Evolutionary conservation across 805 yeast species (phyloP).

Genomic region (Candida ponderosae): DNA sequence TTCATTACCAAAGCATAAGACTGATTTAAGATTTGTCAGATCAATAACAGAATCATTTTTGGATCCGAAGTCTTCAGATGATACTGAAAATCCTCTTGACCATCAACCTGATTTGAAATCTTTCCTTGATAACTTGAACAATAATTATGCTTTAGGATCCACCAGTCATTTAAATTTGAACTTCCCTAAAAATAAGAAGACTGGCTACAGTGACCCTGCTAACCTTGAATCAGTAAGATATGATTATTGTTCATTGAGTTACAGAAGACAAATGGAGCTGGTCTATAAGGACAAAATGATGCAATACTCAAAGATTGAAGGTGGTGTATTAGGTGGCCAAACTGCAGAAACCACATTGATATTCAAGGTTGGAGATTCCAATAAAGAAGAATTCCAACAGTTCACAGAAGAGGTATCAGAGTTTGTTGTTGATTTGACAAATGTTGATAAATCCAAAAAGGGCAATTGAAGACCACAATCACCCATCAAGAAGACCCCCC

Average conservation of each 20-base stretch:
- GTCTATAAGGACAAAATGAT: constrained; percentile 25
- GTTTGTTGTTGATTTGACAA: constrained; percentile 8
- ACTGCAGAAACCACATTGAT: constrained; percentile 40
- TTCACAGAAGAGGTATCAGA: constrained; percentile 8
- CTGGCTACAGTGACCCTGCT: constrained; percentile 29
- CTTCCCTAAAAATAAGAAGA: constrained; percentile 25
- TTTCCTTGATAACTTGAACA: constrained; percentile 10
- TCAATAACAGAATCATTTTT: constrained; percentile 24
- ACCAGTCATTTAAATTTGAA: constrained; percentile 34
- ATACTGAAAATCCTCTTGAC: not conserved
- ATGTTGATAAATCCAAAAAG: no score
- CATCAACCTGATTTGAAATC: constrained; percentile 8
- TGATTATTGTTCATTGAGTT: constrained; percentile 33
- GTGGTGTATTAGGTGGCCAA: constrained; percentile 53
- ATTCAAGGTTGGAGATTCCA: constrained; percentile 18
- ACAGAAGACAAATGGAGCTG: constrained; percentile 38
- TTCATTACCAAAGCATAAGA: constrained; percentile 29
- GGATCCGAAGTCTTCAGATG: not conserved
- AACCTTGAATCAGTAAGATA: constrained; percentile 32
- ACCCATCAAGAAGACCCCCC: no score
- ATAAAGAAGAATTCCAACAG: constrained; percentile 2
- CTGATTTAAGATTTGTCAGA: constrained; percentile 40
- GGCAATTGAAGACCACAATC: no score
- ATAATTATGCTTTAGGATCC: constrained; percentile 23
- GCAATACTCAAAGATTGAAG: constrained; percentile 41